These are phyloP conservation scores for Lactifluus hygrophoroides DNA, from an alignment of 768 basidiomycete species.

Conservation along the genomic window DNA sequence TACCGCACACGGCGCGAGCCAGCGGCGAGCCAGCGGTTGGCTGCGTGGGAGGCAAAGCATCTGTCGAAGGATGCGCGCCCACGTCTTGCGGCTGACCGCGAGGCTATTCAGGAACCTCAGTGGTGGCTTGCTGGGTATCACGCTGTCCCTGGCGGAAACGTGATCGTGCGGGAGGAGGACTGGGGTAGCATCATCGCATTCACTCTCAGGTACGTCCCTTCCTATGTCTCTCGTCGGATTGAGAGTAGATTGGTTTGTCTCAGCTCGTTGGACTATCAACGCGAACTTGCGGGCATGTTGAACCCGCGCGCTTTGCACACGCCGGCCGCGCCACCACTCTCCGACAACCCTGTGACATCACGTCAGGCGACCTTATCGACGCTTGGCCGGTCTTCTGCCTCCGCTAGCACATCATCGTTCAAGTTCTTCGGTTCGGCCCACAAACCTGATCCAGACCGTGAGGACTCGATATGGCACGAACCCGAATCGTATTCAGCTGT, in stretches of 20 bases:
- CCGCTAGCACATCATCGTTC: conserved; percentile 33
- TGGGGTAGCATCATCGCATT: conserved; percentile 77
- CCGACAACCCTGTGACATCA: not conserved
- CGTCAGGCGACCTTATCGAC: conserved; percentile 16
- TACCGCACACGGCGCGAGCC: conserved; percentile 43
- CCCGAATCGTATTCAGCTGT: conserved; percentile 52
- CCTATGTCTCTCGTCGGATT: not conserved
- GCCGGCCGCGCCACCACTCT: not conserved
- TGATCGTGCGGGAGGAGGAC: conserved; percentile 61
- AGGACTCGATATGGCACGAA: conserved; percentile 49
- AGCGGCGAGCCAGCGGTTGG: conserved; percentile 46
- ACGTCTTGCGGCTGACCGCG: conserved; percentile 12
- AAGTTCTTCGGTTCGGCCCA: conserved; percentile 39
- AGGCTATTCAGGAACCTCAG: conserved; percentile 39
- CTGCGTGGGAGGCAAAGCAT: conserved; percentile 62
- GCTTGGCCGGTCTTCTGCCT: conserved; percentile 22
- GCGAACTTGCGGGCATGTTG: conserved; percentile 30
- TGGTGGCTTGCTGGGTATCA: conserved; percentile 61
- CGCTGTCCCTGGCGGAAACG: conserved; percentile 55
- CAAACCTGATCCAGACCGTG: conserved; percentile 52
- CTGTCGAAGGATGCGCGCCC: conserved; percentile 28
- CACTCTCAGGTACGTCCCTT: conserved; percentile 47
- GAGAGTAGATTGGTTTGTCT: conserved; percentile 1
- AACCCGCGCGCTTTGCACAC: not conserved
- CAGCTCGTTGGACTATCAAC: conserved; percentile 54